A percentile compares a stretch with the other conserved stretches of the same genome.
phyloP scores from a whole-genome alignment of 2,329 filamentous ascomycete genomes.

The Davidsoniella australis region DNA sequence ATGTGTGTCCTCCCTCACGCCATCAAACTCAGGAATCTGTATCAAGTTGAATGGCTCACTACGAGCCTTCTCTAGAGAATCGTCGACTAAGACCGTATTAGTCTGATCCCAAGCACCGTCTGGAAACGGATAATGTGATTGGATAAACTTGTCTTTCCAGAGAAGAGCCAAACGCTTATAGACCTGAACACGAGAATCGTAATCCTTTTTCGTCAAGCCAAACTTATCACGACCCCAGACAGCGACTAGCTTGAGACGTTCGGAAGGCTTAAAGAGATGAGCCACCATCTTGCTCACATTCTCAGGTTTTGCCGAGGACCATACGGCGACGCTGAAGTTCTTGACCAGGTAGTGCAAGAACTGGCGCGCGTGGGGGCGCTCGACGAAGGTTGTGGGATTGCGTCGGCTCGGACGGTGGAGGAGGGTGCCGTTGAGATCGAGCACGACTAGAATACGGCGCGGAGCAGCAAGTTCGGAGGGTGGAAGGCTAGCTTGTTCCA shows the following conservation, averaged over 20 bases:
- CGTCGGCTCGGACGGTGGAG: constrained; percentile 47
- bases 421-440: constrained; percentile 89
- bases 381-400: constrained; percentile 34
- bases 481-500: constrained; percentile 31
- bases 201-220: constrained; percentile 46
- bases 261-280: constrained; percentile 39
- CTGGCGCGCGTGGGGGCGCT: constrained; percentile 46
- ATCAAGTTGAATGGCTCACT: constrained; percentile 74
- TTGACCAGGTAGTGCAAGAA: constrained; percentile 63
- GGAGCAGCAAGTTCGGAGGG: constrained; percentile 28
- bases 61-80: constrained; percentile 62
- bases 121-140: constrained; percentile 28
- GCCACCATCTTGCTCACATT: constrained; percentile 57
- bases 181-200: constrained; percentile 56
- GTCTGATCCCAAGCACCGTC: constrained; percentile 49
- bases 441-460: constrained; percentile 57
- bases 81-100: constrained; percentile 83
- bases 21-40: constrained; percentile 60
- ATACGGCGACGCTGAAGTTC: constrained; percentile 68
- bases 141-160: constrained; percentile 41
- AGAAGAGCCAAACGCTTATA: constrained; percentile 70
- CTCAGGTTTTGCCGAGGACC: constrained; percentile 64
- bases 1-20: constrained; percentile 23
- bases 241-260: constrained; percentile 42
- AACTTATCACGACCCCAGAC: constrained; percentile 68